phyloP scores from a whole-genome alignment of 352 stramenopile species.

The Thalassiosira mediterranea region DNA sequence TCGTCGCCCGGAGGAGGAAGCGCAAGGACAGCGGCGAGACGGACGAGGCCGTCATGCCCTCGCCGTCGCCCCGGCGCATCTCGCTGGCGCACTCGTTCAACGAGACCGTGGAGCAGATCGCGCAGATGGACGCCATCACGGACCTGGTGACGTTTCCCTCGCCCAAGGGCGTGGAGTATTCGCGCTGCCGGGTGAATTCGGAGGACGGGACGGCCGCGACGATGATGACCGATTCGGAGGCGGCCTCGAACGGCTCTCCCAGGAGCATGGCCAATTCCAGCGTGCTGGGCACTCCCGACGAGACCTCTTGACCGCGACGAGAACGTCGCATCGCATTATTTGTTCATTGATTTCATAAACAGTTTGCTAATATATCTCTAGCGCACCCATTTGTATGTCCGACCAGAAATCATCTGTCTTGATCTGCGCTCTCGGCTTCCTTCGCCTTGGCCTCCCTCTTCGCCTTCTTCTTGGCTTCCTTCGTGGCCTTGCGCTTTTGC shows the following conservation, averaged over 20 bases:
- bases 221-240: constrained; percentile 12
- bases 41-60: no score
- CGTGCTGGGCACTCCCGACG: no score
- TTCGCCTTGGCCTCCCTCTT: no score
- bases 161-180: constrained; percentile 22
- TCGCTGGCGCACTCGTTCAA: background rate
- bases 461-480: no score
- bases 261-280: background rate
- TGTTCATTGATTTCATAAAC: background rate
- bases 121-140: constrained; percentile 10
- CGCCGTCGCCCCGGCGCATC: background rate
- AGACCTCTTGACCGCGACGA: no score
- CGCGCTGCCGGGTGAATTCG: constrained; percentile 27
- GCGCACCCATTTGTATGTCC: background rate
- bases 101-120: background rate
- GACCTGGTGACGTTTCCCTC: constrained; percentile 12
- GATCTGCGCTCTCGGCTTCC: constrained; percentile 1
- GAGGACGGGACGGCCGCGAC: constrained; percentile 20
- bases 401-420: background rate
- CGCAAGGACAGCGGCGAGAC: constrained; percentile 6
- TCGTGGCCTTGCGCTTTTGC: constrained; percentile 66
- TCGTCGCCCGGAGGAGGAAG: constrained; percentile 2
- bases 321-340: no score
- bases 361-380: background rate
- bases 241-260: background rate